Base-by-base conservation (phyloP, 2,329 filamentous ascomycete genomes). In the Ophiostoma sp. region DNA sequence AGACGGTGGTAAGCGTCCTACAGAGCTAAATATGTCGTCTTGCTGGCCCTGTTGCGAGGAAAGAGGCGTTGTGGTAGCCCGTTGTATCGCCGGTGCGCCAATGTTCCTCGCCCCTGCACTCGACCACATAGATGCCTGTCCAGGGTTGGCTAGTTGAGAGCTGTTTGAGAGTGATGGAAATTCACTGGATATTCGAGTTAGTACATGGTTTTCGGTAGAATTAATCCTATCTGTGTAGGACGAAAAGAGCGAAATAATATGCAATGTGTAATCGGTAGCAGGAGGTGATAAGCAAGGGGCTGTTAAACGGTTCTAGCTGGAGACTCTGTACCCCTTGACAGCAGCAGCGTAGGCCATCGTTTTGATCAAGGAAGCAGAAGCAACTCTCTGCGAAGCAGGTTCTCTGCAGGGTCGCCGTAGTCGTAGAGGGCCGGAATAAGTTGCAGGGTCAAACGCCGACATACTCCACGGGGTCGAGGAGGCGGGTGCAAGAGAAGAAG, bases 91-190 rank as follows among this genome's bases (percentile, higher is more conserved):
- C 41, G 79, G 79, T 1, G 79, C 82, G 62, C 78, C 79, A 68
- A 85, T 76, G 69, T 78, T 83, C 70, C 85, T 79, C 18, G 82
- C 78, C 6, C 81, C 81, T 70, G 79, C 79, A 40, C 79, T 78
- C 58, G 84, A 81, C 85, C 85, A 87, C 77, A 87, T 80, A 5
- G 83, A 83, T 14, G 81, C 77, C 70, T 81, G 81, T 63, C 75
- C 81, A 6, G 81, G 76, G 69, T 76, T 83, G 41, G 82, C 78
- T 60, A 86, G 76, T 73, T 85, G 84, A 62, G 84, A 79, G 71
- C 84, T 87, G 73, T 85, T 87, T 66, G 86, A 88, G 72, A 89
- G 77, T 36, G 86, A 87, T 8, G 87, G 87, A 67, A 89, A 89
- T 74, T 89, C 87, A 70, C 87, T 89, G 68, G 42, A 36, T 67